A percentile compares a stretch with the other conserved stretches of the same genome.
phyloP scores from a whole-genome alignment of 306 rosid species.

The Senna tora region DNA sequence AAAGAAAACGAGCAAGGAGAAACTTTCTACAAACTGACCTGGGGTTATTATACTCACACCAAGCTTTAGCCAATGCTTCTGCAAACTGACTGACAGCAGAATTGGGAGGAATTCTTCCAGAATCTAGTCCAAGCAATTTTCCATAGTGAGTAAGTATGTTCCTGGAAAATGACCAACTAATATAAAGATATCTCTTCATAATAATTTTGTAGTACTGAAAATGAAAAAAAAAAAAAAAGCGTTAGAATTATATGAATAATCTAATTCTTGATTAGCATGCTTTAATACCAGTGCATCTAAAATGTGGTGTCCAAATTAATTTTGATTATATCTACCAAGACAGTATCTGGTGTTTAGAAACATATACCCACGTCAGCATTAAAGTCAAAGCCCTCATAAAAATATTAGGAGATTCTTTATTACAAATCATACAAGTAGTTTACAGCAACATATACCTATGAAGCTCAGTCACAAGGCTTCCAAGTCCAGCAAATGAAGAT shows the following conservation, averaged over 20 bases:
- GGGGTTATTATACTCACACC: conserved; percentile 78
- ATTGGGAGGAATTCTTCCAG: conserved; percentile 65
- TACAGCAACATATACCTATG: conserved; percentile 59
- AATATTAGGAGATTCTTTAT: not conserved
- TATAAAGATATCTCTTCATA: conserved; percentile 23
- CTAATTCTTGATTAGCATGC: not conserved
- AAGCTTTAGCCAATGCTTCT: conserved; percentile 84
- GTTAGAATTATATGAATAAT: conserved; percentile 14
- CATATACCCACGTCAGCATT: conserved; percentile 8
- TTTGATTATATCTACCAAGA: not conserved
- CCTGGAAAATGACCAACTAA: conserved; percentile 56
- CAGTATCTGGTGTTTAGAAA: conserved; percentile 4
- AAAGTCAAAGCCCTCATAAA: conserved; percentile 15
- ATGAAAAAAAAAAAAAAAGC: not conserved
- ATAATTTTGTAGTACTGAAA: not conserved
- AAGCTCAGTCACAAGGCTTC: conserved; percentile 69
- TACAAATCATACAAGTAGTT: conserved; percentile 27
- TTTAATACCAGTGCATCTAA: conserved; percentile 3
- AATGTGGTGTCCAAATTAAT: conserved; percentile 18
- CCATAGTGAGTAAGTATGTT: conserved; percentile 70
- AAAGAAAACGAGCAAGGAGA: conserved; percentile 24
- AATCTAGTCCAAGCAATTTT: conserved; percentile 69
- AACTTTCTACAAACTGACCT: conserved; percentile 55
- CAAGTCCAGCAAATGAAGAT: conserved; percentile 80
- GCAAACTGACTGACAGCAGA: conserved; percentile 50